Evolutionary conservation across 2,329 filamentous ascomycete genomes (phyloP).

Genomic region (Pyrenochaeta sp.): DNA sequence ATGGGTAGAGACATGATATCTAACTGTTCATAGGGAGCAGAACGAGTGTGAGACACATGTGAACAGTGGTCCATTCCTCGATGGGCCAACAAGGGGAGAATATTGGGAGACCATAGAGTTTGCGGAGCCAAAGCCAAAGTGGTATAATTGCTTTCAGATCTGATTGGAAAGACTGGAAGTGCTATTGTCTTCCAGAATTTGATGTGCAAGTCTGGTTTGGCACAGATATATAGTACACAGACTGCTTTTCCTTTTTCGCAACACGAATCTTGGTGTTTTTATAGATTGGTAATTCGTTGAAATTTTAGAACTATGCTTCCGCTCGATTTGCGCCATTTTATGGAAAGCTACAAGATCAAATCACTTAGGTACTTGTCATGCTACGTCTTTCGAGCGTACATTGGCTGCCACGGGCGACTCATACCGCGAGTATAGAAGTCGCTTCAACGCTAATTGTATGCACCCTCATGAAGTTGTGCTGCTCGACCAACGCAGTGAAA

Average conservation of each 20-base stretch:
- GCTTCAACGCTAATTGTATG: not conserved
- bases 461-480: not conserved
- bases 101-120: constrained; percentile 15
- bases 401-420: not conserved
- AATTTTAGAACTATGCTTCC: no score
- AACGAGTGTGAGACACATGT: constrained; percentile 6
- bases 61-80: not conserved
- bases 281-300: no score
- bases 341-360: no score
- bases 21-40: not conserved
- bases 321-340: no score
- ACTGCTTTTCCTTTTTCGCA: no score
- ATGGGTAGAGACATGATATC: not conserved
- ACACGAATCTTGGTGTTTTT: no score
- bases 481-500: not conserved
- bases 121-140: constrained; percentile 17
- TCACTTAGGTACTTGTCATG: no score
- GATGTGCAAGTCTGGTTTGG: no score
- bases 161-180: not conserved
- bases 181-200: no score
- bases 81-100: constrained; percentile 8
- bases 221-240: no score
- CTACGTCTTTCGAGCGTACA: no score
- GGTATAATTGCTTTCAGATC: constrained; percentile 16
- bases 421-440: not conserved